Evolutionary conservation across 75 land plant genomes (phyloP).

Genomic region (Adiantum capillusveneris): DNA sequence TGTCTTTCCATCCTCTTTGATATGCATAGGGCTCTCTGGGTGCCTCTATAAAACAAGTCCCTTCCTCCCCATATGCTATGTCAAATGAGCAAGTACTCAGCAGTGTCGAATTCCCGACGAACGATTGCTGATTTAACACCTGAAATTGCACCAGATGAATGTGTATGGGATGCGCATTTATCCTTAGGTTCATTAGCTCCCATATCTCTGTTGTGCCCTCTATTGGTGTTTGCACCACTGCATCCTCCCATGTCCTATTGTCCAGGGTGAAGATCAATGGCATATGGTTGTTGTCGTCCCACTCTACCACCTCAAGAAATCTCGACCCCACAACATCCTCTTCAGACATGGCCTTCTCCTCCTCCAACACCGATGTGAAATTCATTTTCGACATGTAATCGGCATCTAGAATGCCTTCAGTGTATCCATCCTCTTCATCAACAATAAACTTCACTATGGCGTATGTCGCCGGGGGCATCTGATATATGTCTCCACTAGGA

Average conservation of each 20-base stretch:
- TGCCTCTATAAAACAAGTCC: neutral
- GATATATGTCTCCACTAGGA: constrained; percentile 18
- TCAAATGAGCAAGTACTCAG: neutral
- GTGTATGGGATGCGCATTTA: constrained; percentile 29
- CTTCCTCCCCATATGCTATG: neutral
- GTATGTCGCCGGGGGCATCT: neutral
- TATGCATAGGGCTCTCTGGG: neutral
- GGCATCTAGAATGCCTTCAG: neutral
- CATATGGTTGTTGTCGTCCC: neutral
- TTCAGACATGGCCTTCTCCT: neutral
- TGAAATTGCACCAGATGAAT: constrained; percentile 21
- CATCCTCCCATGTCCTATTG: constrained; percentile 8
- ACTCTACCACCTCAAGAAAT: constrained; percentile 14
- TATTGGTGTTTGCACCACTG: constrained; percentile 32
- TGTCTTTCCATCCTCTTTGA: constrained; percentile 33
- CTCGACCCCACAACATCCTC: neutral
- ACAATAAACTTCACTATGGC: constrained; percentile 22
- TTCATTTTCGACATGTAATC: neutral
- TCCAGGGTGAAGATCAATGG: constrained; percentile 18
- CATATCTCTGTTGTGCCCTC: constrained; percentile 24
- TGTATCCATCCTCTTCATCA: neutral
- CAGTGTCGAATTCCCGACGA: neutral
- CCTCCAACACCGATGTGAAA: neutral
- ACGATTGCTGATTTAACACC: constrained; percentile 1
- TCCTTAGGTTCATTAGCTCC: constrained; percentile 24